Percentiles rank a stretch among this genome's conserved stretches.
These are phyloP conservation scores for Komagataella mondaviorum DNA, from an alignment of 805 yeast genomes.

Conservation along the genomic window DNA sequence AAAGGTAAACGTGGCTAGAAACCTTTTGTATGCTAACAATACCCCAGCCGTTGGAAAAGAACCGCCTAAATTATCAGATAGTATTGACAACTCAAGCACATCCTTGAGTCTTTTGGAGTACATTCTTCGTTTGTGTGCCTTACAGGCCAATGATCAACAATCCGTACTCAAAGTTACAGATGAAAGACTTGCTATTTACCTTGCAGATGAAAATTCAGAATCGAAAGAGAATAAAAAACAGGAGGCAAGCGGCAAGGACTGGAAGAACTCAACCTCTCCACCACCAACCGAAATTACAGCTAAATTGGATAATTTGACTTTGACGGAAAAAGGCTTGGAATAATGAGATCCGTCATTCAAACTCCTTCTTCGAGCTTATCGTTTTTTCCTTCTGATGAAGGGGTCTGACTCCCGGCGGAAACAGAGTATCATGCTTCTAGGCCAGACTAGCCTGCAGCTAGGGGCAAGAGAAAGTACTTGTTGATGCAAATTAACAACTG, in stretches of 20 bases:
- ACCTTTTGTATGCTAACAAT: constrained; percentile 3
- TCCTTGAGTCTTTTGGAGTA: constrained; percentile 50
- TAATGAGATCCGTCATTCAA: too few species aligned
- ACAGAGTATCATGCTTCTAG: background rate
- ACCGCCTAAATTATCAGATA: background rate
- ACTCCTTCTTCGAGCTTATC: too few species aligned
- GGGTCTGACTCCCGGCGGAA: background rate
- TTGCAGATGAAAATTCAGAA: background rate
- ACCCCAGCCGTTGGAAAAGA: constrained; percentile 3
- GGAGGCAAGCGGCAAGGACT: background rate
- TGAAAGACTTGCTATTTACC: constrained; percentile 24
- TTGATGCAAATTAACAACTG: too few species aligned
- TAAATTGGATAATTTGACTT: background rate
- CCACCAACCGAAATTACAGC: background rate
- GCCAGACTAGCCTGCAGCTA: background rate
- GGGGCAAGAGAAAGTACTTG: too few species aligned
- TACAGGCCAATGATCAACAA: constrained; percentile 46
- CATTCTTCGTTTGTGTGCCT: constrained; percentile 39
- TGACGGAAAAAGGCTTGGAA: background rate
- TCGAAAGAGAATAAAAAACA: background rate
- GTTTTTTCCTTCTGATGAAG: background rate
- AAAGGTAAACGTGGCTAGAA: constrained; percentile 11
- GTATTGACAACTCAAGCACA: constrained; percentile 4
- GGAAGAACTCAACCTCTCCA: background rate
- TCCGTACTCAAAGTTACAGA: constrained; percentile 45